These are phyloP conservation scores for Rhizoclosmatium sp. DNA, from an alignment of 192 early-diverging fungal species.

Conservation along the genomic window DNA sequence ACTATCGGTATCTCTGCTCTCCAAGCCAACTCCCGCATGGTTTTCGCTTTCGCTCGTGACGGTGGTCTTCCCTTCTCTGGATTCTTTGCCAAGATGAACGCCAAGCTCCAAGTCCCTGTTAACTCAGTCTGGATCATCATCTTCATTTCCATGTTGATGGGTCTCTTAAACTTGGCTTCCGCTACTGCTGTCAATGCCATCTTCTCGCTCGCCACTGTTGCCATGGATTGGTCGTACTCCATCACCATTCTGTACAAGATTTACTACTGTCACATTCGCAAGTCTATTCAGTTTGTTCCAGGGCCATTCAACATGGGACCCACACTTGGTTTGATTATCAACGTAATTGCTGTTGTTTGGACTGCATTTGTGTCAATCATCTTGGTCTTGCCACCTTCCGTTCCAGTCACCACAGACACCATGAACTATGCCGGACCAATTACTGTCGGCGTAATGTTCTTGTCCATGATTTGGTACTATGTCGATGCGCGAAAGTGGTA, in stretches of 20 bases:
- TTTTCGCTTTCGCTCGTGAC: constrained; percentile 64
- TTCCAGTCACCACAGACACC: background rate
- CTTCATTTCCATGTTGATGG: constrained; percentile 45
- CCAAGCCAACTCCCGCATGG: constrained; percentile 56
- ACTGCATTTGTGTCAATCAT: constrained; percentile 13
- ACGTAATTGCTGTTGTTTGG: constrained; percentile 30
- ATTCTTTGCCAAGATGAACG: constrained; percentile 49
- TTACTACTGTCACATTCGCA: constrained; percentile 31
- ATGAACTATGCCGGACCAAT: constrained; percentile 27
- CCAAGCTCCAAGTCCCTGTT: constrained; percentile 50
- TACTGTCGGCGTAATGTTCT: constrained; percentile 32
- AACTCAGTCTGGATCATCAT: constrained; percentile 54
- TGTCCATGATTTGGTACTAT: constrained; percentile 23
- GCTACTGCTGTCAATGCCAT: constrained; percentile 47
- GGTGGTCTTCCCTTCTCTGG: constrained; percentile 51
- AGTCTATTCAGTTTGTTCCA: constrained; percentile 11
- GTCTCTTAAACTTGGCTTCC: background rate
- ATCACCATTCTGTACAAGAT: constrained; percentile 29
- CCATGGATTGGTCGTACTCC: constrained; percentile 36
- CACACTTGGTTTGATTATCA: background rate
- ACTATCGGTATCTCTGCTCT: constrained; percentile 50
- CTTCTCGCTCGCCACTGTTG: constrained; percentile 50
- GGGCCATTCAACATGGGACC: constrained; percentile 30
- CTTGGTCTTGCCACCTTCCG: constrained; percentile 5
- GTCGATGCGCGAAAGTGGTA: constrained; percentile 28